phyloP scores from a whole-genome alignment of 2,329 filamentous ascomycete species.

The Cladosporium sp. region DNA sequence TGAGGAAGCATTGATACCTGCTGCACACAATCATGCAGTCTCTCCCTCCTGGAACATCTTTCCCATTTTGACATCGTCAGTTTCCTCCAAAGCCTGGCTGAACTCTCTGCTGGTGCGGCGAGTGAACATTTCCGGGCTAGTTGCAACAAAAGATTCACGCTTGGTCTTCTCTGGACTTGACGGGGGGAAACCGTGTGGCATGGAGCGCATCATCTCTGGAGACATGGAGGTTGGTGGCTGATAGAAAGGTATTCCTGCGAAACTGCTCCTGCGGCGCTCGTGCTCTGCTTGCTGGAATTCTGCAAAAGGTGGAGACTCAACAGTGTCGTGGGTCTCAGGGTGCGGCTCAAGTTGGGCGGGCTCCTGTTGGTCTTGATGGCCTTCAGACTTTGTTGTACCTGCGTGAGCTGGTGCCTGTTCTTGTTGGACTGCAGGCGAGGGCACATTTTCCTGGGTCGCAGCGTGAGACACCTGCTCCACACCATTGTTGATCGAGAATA shows the following conservation, averaged over 20 bases:
- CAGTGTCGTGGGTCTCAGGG: conserved; percentile 15
- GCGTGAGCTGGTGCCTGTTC: not conserved
- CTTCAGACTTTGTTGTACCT: not conserved
- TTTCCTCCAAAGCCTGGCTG: conserved; percentile 8
- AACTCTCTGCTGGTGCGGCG: not conserved
- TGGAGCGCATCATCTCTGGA: conserved; percentile 24
- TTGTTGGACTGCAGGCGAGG: conserved; percentile 3
- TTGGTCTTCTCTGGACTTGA: conserved; percentile 20
- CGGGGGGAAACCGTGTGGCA: conserved; percentile 13
- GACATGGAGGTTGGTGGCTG: conserved; percentile 26
- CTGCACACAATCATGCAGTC: not conserved
- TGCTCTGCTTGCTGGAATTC: not conserved
- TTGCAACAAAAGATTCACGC: conserved; percentile 16
- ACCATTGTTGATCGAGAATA: not conserved
- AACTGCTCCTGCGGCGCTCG: conserved; percentile 1
- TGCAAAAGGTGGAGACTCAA: conserved; percentile 4
- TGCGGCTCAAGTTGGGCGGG: not conserved
- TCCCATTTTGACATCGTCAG: not conserved
- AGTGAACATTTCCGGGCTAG: conserved; percentile 9
- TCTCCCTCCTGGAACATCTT: not conserved
- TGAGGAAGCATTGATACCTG: not conserved
- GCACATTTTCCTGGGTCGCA: not conserved
- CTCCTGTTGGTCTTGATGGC: not conserved
- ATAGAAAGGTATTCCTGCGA: conserved; percentile 22
- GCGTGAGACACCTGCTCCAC: not conserved